A percentile compares a stretch with the other conserved stretches of the same genome.
Conservation (phyloP, 805 yeast species). For the Yamadazyma nakazawae region DNA sequence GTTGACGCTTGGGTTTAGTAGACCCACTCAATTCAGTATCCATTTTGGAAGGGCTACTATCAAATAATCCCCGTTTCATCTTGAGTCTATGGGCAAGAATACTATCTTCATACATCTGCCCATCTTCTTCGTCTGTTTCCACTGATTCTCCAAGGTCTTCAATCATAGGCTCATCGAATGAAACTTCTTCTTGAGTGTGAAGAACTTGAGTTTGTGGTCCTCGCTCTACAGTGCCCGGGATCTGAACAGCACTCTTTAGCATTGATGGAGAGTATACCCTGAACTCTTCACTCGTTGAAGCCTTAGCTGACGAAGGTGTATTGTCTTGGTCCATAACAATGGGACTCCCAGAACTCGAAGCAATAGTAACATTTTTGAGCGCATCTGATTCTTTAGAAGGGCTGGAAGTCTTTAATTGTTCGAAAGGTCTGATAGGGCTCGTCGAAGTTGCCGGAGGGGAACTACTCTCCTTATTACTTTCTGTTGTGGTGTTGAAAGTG, state of each 20-base stretch:
- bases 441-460: neutral
- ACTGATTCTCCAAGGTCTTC: conserved; percentile 10
- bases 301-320: neutral
- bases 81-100: conserved; percentile 22
- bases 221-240: conserved; percentile 21
- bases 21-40: conserved; percentile 2
- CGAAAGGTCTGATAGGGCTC: neutral
- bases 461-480: neutral
- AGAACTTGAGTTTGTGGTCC: conserved; percentile 32
- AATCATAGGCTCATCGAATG: neutral
- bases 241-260: conserved; percentile 13
- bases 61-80: neutral
- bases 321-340: neutral
- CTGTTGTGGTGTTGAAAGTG: neutral
- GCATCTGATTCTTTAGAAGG: neutral
- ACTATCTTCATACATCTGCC: conserved; percentile 21
- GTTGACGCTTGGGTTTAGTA: neutral
- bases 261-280: neutral
- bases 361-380: too few relatives aligned
- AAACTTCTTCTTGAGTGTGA: conserved; percentile 22
- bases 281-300: neutral
- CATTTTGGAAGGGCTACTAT: conserved; percentile 6
- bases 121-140: conserved; percentile 14
- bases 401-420: neutral
- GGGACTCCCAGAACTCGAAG: neutral